phyloP scores from a whole-genome alignment of 345 rosid genomes.

The Hypericum perforatum region DNA sequence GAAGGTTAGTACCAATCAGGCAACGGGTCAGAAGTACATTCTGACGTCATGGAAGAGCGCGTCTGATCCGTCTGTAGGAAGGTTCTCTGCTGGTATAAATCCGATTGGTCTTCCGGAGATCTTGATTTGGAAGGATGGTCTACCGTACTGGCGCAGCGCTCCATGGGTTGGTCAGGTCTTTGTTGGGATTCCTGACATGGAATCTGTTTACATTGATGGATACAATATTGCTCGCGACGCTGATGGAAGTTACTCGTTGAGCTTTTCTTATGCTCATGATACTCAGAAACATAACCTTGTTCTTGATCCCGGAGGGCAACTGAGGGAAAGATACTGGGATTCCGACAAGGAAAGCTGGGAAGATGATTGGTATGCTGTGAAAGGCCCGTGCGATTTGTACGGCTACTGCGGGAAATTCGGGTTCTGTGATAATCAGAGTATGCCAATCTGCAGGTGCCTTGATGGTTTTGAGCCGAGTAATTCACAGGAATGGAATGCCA shows the following conservation, averaged over 20 bases:
- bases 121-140: slow-evolving; percentile 32
- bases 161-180: slow-evolving; percentile 52
- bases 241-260: slow-evolving; percentile 14
- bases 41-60: slow-evolving; percentile 41
- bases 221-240: too few relatives aligned
- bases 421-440: slow-evolving; percentile 13
- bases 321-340: slow-evolving; percentile 12
- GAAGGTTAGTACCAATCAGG: slow-evolving; percentile 23
- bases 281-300: slow-evolving; percentile 5
- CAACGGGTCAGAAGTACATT: slow-evolving; percentile 19
- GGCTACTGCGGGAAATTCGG: slow-evolving; percentile 43
- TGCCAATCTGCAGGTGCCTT: slow-evolving; percentile 43
- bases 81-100: slow-evolving; percentile 29
- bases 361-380: neutral
- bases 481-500: slow-evolving; percentile 24
- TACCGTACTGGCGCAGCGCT: slow-evolving; percentile 39
- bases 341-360: slow-evolving; percentile 13
- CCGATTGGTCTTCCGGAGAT: slow-evolving; percentile 23
- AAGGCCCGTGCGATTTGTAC: slow-evolving; percentile 31
- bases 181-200: slow-evolving; percentile 22
- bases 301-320: slow-evolving; percentile 29
- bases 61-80: slow-evolving; percentile 47
- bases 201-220: slow-evolving; percentile 21
- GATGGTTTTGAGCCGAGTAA: slow-evolving; percentile 41
- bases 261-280: neutral